Evolutionary conservation across 495 filamentous ascomycete genomes (phyloP), one percentile per base, ranked within the genome.

Genomic region (Poronia punctata): DNA sequence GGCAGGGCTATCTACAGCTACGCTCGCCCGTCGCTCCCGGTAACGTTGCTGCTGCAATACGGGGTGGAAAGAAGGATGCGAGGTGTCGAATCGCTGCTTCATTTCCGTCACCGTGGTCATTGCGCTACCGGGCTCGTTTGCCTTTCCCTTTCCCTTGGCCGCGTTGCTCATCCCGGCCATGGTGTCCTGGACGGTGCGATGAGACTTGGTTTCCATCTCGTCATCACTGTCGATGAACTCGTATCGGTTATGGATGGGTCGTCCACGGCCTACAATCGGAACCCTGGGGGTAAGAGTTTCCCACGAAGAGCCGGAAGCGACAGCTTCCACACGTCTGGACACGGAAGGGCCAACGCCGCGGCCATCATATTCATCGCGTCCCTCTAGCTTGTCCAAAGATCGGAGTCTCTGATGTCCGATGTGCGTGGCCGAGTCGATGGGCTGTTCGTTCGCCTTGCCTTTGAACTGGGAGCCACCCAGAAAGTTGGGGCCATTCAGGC

Each of bases 51-150:
- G 5, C 5, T 14, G 16, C 10, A n/a, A 9, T 28, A 26, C 7
- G 29, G 18, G 21, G 0, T n/a, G 40, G 40, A 15, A 36, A 10
- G 5, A 3, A 36, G 40, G 40, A 8, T 18, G 40, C 6, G 30
- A 35, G 11, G n/a, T 1, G 4, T 36, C 40, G 24, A 18, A 21
- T 37, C 18, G 33, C 8, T 12, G n/a, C 26, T 48, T 42, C 5
- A 58, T 36, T 17, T 58, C 52, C 6, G 49, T 42, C 43, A 58
- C 35, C 6, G 48, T 58, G 0, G 46, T 58, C 8, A 47, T 6
- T 7, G 33, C 35, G 31, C 48, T 49, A 11, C 40, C 14, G 12
- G 12, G 42, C 7, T 20, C 35, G 35, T 11, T 26, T 18, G 21
- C 11, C 29, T 6, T n/a, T 21, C 4, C 14, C 27, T 12, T 40